phyloP scores from a whole-genome alignment of 495 filamentous ascomycete species.

The Hypoxylon intermedium region DNA sequence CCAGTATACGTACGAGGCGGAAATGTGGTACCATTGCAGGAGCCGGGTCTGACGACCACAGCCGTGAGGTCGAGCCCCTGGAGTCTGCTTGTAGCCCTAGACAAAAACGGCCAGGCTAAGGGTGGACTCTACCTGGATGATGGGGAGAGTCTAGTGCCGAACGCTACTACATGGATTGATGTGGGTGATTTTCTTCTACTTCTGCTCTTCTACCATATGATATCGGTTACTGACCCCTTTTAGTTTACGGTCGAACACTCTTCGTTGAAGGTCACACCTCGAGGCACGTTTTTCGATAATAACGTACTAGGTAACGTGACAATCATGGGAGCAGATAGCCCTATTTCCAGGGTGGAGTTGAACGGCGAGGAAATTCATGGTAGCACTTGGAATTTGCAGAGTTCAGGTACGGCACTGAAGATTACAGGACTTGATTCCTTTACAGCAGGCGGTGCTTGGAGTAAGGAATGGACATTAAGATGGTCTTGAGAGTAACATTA shows the following conservation, averaged over 20 bases:
- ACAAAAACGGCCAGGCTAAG: constrained; percentile 61
- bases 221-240: constrained; percentile 7
- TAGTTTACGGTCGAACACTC: constrained; percentile 60
- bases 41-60: constrained; percentile 72
- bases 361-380: constrained; percentile 55
- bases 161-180: constrained; percentile 62
- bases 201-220: background rate
- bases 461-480: constrained; percentile 61
- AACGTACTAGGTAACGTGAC: constrained; percentile 72
- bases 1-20: constrained; percentile 79
- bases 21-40: constrained; percentile 71
- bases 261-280: constrained; percentile 53
- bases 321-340: constrained; percentile 63
- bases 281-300: constrained; percentile 64
- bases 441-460: constrained; percentile 64
- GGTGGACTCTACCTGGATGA: constrained; percentile 84
- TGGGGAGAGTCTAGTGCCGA: constrained; percentile 71
- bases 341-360: constrained; percentile 56
- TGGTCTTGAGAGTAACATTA: constrained; percentile 51
- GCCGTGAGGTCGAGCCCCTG: constrained; percentile 72
- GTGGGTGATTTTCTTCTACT: constrained; percentile 43
- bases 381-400: constrained; percentile 58
- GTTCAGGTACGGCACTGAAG: constrained; percentile 53
- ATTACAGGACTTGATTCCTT: constrained; percentile 58
- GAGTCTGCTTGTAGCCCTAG: constrained; percentile 70